phyloP scores from a whole-genome alignment of 1,139 yeast genomes.

The Zygosaccharomyces sapae region DNA sequence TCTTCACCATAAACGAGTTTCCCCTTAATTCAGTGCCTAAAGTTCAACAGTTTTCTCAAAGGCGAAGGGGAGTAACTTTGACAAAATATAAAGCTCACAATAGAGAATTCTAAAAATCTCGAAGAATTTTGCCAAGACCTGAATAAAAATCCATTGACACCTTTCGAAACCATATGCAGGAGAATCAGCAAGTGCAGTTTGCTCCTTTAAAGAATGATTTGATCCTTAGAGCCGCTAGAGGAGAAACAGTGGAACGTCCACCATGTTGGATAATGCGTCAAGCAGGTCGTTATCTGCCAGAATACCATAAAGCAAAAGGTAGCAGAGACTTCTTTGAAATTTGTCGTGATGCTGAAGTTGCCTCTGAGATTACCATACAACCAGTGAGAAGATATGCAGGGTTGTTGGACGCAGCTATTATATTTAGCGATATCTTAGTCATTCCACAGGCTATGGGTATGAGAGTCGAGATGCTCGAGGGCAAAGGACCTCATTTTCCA shows the following conservation, averaged over 20 bases:
- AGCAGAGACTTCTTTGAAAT: slow-evolving; percentile 87
- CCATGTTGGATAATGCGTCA: slow-evolving; percentile 94
- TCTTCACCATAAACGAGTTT: not conserved
- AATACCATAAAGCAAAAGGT: slow-evolving; percentile 85
- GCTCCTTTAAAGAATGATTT: slow-evolving; percentile 82
- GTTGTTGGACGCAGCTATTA: slow-evolving; percentile 91
- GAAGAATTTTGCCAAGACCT: not conserved
- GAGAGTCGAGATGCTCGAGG: slow-evolving; percentile 89
- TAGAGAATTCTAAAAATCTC: not conserved
- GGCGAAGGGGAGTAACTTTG: not conserved
- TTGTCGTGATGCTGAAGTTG: slow-evolving; percentile 89
- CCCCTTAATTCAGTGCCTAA: not conserved
- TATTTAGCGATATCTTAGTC: slow-evolving; percentile 90
- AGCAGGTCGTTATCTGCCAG: slow-evolving; percentile 65
- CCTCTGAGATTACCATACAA: slow-evolving; percentile 90
- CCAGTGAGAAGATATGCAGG: slow-evolving; percentile 90
- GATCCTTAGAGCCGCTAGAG: slow-evolving; percentile 82
- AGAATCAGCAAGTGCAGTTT: slow-evolving; percentile 36
- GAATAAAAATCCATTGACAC: not conserved
- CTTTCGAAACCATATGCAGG: slow-evolving; percentile 3
- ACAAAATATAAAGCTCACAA: not conserved
- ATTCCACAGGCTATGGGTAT: slow-evolving; percentile 99
- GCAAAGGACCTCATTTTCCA: slow-evolving; percentile 91
- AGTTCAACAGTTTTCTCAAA: not conserved
- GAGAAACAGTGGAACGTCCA: slow-evolving; percentile 89